A percentile compares a stretch with the other conserved stretches of the same genome.
Conservation (phyloP, 305 asterid genomes). For the Fraxinus paxiana region DNA sequence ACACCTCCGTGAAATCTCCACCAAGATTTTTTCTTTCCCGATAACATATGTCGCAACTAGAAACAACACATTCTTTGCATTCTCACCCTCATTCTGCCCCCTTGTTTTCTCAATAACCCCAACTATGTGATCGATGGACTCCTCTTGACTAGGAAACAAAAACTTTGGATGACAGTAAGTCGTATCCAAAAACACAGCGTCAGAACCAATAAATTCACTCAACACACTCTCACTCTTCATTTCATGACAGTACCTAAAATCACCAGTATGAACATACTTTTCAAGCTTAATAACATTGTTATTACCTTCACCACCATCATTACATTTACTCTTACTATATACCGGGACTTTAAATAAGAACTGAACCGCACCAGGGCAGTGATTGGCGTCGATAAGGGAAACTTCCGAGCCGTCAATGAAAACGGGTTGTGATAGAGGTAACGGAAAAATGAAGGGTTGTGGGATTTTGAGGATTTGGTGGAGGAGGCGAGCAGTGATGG, state of each 20-base stretch:
- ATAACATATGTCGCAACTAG: constrained; percentile 79
- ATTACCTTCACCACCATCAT: constrained; percentile 21
- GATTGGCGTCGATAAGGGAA: constrained; percentile 65
- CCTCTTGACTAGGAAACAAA: constrained; percentile 77
- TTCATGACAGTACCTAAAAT: constrained; percentile 60
- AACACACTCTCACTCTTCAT: constrained; percentile 49
- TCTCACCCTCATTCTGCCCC: constrained; percentile 39
- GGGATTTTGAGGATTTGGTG: constrained; percentile 56
- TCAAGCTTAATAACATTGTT: constrained; percentile 37
- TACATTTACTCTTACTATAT: not conserved
- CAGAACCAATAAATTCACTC: constrained; percentile 62
- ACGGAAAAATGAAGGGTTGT: constrained; percentile 38
- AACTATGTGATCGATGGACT: constrained; percentile 70
- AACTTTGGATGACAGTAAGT: constrained; percentile 85
- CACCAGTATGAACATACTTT: constrained; percentile 89
- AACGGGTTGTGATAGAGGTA: constrained; percentile 44
- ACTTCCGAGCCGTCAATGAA: constrained; percentile 63
- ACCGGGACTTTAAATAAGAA: constrained; percentile 63
- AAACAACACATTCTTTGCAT: constrained; percentile 57
- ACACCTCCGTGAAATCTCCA: constrained; percentile 76
- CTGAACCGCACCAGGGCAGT: constrained; percentile 93
- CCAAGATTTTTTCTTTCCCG: constrained; percentile 81
- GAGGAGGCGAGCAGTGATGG: constrained; percentile 64
- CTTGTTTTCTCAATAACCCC: constrained; percentile 54
- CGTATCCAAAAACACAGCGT: constrained; percentile 76